Conservation (phyloP, 352 stramenopile genomes). For the Phytophthora pistaciae region DNA sequence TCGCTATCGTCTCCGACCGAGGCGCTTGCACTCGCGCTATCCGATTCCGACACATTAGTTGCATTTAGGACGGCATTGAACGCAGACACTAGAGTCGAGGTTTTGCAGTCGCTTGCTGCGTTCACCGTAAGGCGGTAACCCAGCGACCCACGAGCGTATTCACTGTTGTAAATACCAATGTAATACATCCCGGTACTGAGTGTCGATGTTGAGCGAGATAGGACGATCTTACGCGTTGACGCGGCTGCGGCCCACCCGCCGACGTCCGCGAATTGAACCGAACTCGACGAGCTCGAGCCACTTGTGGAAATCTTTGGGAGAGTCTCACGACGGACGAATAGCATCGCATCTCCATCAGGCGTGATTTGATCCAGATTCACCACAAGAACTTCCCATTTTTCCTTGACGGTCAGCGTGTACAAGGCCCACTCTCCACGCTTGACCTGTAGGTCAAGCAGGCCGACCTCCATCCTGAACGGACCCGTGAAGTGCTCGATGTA, state of each 20-base stretch:
- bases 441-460: conserved; percentile 56
- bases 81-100: conserved; percentile 16
- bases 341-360: conserved; percentile 67
- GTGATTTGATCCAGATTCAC: conserved; percentile 49
- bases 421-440: conserved; percentile 62
- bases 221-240: conserved; percentile 56
- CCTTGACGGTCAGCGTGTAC: conserved; percentile 64
- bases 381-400: conserved; percentile 70
- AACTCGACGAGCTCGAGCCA: conserved; percentile 39
- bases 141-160: conserved; percentile 62
- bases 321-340: conserved; percentile 77
- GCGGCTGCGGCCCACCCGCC: conserved; percentile 57
- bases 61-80: conserved; percentile 23
- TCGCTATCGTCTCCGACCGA: conserved; percentile 6
- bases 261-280: conserved; percentile 62
- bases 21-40: conserved; percentile 10
- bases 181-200: conserved; percentile 82
- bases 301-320: conserved; percentile 41
- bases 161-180: conserved; percentile 76
- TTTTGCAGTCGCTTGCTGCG: conserved; percentile 50
- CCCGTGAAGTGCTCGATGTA: conserved; percentile 65
- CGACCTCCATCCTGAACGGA: conserved; percentile 52
- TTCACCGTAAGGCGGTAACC: conserved; percentile 68
- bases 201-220: conserved; percentile 66
- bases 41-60: conserved; percentile 13